Percentiles rank a stretch among this genome's conserved stretches.
phyloP scores from a whole-genome alignment of 106 monocot genomes.

The Narthecium ossifragum region DNA sequence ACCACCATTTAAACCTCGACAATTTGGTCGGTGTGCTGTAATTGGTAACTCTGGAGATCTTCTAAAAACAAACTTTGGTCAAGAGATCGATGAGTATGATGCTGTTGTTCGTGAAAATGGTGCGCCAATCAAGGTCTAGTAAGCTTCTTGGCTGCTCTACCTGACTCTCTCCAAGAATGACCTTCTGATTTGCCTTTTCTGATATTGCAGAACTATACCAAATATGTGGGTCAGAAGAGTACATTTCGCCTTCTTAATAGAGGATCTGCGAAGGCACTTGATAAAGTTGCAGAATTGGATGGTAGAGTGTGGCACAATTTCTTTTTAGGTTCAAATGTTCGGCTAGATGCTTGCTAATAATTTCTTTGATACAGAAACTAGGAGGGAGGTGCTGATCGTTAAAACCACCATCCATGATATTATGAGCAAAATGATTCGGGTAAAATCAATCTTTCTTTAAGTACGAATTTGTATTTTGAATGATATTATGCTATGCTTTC shows the following conservation, averaged over 20 bases:
- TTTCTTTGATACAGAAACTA: constrained; percentile 34
- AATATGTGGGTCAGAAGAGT: constrained; percentile 83
- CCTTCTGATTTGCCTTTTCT: constrained; percentile 4
- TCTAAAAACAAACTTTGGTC: constrained; percentile 90
- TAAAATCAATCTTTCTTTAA: too few relatives aligned
- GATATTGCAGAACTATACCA: constrained; percentile 68
- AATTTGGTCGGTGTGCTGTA: constrained; percentile 89
- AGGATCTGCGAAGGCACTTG: constrained; percentile 99
- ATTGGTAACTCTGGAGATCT: constrained; percentile 99
- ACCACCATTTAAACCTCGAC: constrained; percentile 69
- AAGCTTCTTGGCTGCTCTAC: not conserved
- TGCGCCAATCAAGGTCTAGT: constrained; percentile 79
- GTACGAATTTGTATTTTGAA: too few relatives aligned
- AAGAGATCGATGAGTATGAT: constrained; percentile 97
- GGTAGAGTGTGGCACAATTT: constrained; percentile 30
- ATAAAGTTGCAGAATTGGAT: constrained; percentile 97
- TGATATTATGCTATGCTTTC: too few relatives aligned
- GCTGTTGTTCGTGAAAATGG: constrained; percentile 97
- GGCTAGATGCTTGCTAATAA: constrained; percentile 10
- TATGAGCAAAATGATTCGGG: constrained; percentile 94
- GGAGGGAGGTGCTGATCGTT: constrained; percentile 71
- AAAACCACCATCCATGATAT: constrained; percentile 99
- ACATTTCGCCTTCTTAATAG: constrained; percentile 97
- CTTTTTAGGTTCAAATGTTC: constrained; percentile 11
- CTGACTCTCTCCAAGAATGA: constrained; percentile 4